Evolutionary conservation across 1,284 basidiomycete species (phyloP).

Genomic region (Moesziomyces antarcticus): DNA sequence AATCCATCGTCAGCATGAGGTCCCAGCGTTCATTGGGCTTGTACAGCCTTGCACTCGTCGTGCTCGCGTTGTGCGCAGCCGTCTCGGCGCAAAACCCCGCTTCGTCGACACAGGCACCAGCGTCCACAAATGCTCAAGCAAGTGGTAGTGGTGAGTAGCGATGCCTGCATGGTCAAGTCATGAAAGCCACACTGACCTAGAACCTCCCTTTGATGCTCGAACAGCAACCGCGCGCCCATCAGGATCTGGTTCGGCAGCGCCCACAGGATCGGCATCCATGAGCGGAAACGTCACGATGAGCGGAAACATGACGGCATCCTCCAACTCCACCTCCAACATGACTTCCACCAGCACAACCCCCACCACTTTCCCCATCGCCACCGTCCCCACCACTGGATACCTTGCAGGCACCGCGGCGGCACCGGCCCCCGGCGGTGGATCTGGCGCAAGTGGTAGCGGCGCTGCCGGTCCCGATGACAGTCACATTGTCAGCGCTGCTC

Average conservation of each 20-base stretch:
- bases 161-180: not conserved
- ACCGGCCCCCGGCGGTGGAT: constrained; percentile 30
- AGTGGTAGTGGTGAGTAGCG: constrained; percentile 24
- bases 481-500: constrained; percentile 34
- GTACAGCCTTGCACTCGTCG: constrained; percentile 25
- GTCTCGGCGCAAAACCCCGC: constrained; percentile 36
- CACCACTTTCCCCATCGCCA: constrained; percentile 44
- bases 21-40: constrained; percentile 15
- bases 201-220: not conserved
- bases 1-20: constrained; percentile 5
- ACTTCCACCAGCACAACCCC: constrained; percentile 36
- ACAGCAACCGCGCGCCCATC: constrained; percentile 18
- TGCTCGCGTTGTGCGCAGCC: constrained; percentile 27
- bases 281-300: constrained; percentile 8
- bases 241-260: constrained; percentile 18
- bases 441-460: constrained; percentile 15
- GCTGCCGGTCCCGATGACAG: constrained; percentile 39
- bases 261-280: constrained; percentile 19
- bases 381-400: constrained; percentile 33
- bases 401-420: constrained; percentile 43
- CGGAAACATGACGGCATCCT: constrained; percentile 17
- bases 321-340: not conserved
- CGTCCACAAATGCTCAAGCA: constrained; percentile 9
- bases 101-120: constrained; percentile 25
- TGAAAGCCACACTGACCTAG: constrained; percentile 1